phyloP scores from a whole-genome alignment of 2,329 filamentous ascomycete species.

The Sarocladiaceae sp. region DNA sequence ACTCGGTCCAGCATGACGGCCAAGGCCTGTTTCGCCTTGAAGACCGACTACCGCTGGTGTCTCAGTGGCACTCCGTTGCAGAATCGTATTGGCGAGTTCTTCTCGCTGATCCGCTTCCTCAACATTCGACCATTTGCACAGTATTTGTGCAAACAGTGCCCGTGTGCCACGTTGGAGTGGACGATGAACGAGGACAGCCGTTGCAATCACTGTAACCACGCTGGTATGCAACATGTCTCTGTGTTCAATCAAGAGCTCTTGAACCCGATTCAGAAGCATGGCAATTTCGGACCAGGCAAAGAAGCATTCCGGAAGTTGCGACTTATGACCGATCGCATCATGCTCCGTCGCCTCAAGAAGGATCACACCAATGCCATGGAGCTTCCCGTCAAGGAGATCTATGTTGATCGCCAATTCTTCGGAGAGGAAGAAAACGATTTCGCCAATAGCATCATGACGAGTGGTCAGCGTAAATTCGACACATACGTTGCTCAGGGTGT shows the following conservation, averaged over 20 bases:
- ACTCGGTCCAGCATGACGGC: constrained; percentile 84
- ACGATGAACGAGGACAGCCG: constrained; percentile 62
- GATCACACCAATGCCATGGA: constrained; percentile 95
- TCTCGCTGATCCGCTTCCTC: constrained; percentile 87
- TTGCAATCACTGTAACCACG: constrained; percentile 57
- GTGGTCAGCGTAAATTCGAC: constrained; percentile 80
- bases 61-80: constrained; percentile 91
- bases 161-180: constrained; percentile 81
- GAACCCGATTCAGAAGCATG: constrained; percentile 67
- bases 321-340: constrained; percentile 84
- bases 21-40: constrained; percentile 87
- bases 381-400: constrained; percentile 87
- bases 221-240: constrained; percentile 37
- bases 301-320: constrained; percentile 76
- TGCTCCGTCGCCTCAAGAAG: constrained; percentile 90
- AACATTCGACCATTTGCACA: constrained; percentile 84
- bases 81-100: constrained; percentile 95
- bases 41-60: constrained; percentile 89
- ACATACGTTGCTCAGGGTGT: constrained; percentile 94
- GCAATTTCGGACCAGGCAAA: constrained; percentile 54
- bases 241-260: constrained; percentile 93
- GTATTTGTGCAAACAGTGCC: constrained; percentile 86
- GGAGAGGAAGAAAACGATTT: constrained; percentile 95
- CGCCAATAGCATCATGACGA: constrained; percentile 91
- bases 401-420: constrained; percentile 92